Conservation (phyloP, 2,329 filamentous ascomycete species). For the Metarhizium album region DNA sequence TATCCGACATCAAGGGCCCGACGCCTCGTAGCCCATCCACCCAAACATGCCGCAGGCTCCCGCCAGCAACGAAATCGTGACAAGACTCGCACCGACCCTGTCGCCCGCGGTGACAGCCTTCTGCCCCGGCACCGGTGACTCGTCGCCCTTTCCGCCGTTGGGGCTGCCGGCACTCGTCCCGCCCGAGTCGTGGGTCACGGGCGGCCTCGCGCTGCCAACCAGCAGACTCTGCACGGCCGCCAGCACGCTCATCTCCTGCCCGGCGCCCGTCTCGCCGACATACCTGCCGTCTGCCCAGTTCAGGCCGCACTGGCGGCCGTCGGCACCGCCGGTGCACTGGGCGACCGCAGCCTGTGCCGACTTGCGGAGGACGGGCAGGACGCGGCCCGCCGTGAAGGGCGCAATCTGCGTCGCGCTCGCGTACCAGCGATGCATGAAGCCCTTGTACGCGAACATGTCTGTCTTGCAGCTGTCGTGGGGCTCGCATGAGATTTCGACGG, state of each 20-base stretch:
- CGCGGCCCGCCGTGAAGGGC: slow-evolving; percentile 36
- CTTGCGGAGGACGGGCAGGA: slow-evolving; percentile 38
- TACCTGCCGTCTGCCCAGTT: slow-evolving; percentile 39
- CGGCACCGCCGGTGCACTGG: slow-evolving; percentile 39
- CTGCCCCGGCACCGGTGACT: slow-evolving; percentile 19
- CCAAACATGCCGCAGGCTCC: slow-evolving; percentile 28
- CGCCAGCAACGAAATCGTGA: slow-evolving; percentile 33
- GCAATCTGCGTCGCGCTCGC: slow-evolving; percentile 40
- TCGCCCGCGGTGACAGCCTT: slow-evolving; percentile 30
- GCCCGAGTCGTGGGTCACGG: slow-evolving; percentile 35
- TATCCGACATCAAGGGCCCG: slow-evolving; percentile 2
- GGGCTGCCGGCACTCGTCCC: slow-evolving; percentile 37
- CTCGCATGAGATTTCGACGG: slow-evolving; percentile 59
- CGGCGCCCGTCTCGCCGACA: slow-evolving; percentile 43
- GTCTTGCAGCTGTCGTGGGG: slow-evolving; percentile 35
- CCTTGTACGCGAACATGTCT: slow-evolving; percentile 55
- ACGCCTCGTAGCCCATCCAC: slow-evolving; percentile 30
- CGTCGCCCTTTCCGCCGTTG: slow-evolving; percentile 27
- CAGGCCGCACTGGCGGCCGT: slow-evolving; percentile 39
- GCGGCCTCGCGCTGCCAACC: slow-evolving; percentile 26
- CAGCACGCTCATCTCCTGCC: slow-evolving; percentile 49
- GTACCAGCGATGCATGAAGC: slow-evolving; percentile 46
- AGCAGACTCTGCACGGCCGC: slow-evolving; percentile 44
- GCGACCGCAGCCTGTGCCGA: slow-evolving; percentile 42
- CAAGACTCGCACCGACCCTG: slow-evolving; percentile 33